Evolutionary conservation across 148 eudicot genomes (phyloP), one percentile per base, ranked within the genome.

Genomic region (Rhododendron henanense): DNA sequence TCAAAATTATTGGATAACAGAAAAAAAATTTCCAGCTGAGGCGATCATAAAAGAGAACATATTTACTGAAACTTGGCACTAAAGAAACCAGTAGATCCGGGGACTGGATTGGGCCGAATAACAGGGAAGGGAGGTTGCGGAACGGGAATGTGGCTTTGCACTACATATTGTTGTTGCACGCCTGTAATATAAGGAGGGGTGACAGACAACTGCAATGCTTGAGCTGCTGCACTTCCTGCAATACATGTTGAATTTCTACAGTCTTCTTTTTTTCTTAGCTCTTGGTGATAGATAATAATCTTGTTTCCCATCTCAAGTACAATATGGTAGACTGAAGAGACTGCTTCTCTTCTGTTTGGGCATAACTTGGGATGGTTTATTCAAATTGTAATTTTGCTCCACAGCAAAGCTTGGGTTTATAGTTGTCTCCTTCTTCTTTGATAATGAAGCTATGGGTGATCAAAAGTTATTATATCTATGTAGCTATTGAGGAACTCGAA

Each of bases 141-240:
- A 48, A 90, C 84, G 11, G 92, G 95, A 65, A 91, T 84, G 71
- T 91, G 91, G 89, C 83, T 90, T 59, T 91, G 92, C 86, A 91
- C 67, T 63, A 89, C 89, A 83, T 65, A 92, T 25, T 87, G 90
- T 81, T 84, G 94, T 78, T 85, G 94, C 77, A 88, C 93, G 53
- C 87, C 89, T 6, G 85, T 86, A 79, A 93, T 74, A 78, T 90
- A 81, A 8, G 93, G 92, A 3, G 95, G 91, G 84, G 87, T 87
- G 75, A 88, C 55, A 48, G 87, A 89, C 78, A 90, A 63, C 83
- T 92, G 95, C 87, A 92, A 80, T 74, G 91, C 74, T 82, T 90
- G 96, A 73, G 91, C 89, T 31, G 87, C 78, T 53, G 91, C 71
- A 81, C 75, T 78, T 53, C 94, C 98, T 95, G 93, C 87, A 87